phyloP scores from a whole-genome alignment of 1,139 yeast genomes.

The Pichia sp. region DNA sequence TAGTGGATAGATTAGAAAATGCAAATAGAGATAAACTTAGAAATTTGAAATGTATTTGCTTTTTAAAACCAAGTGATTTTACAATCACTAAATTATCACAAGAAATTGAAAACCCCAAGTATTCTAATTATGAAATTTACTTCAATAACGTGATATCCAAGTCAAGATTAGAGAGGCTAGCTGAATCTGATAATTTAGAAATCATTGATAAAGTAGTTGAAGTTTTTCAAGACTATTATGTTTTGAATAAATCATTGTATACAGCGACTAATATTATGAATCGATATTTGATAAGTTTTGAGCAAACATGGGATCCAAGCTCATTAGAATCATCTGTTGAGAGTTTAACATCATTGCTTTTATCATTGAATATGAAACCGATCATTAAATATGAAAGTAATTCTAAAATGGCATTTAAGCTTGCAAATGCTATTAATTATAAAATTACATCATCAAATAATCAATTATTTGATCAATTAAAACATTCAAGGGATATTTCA shows the following conservation, averaged over 20 bases:
- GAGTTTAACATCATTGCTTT: conserved; percentile 56
- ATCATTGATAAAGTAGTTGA: conserved; percentile 72
- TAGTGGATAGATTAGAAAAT: conserved; percentile 69
- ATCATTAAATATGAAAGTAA: conserved; percentile 68
- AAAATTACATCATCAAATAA: conserved; percentile 45
- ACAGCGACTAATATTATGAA: conserved; percentile 33
- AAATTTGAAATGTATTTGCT: conserved; percentile 76
- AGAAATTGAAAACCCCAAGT: conserved; percentile 75
- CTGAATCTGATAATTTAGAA: conserved; percentile 86
- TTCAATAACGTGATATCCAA: conserved; percentile 74
- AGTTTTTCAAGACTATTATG: conserved; percentile 74
- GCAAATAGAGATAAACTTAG: conserved; percentile 67
- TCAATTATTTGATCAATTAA: conserved; percentile 52
- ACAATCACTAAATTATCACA: conserved; percentile 47
- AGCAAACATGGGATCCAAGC: conserved; percentile 40
- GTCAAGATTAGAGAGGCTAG: conserved; percentile 73
- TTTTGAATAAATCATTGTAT: conserved; percentile 65
- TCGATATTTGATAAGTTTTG: conserved; percentile 19
- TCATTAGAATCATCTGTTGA: conserved; percentile 48
- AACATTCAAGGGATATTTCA: conserved; percentile 47
- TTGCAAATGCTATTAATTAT: conserved; percentile 65
- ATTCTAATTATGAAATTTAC: conserved; percentile 65
- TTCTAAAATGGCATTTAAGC: conserved; percentile 53
- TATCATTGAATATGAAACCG: conserved; percentile 75
- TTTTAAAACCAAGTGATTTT: conserved; percentile 53